Percentiles rank a stretch among this genome's conserved stretches.
These are phyloP conservation scores for Vanrija sp. DNA, from an alignment of 1,284 basidiomycete genomes.

Conservation along the genomic window DNA sequence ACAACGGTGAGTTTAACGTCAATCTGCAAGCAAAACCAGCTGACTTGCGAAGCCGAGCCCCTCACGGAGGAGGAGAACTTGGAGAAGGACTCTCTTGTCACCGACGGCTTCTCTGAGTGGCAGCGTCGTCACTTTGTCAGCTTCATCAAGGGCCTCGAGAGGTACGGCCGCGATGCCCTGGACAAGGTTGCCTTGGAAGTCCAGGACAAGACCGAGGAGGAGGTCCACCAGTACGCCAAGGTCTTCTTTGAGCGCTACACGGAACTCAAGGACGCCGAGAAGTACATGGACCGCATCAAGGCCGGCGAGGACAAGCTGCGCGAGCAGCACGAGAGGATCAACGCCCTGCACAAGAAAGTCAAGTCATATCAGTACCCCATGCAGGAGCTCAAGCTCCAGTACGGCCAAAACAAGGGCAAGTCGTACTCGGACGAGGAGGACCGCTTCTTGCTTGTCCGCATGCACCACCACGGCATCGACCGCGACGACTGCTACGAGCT, in stretches of 20 bases:
- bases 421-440: slow-evolving; percentile 97
- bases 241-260: slow-evolving; percentile 89
- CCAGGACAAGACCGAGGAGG: slow-evolving; percentile 75
- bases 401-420: slow-evolving; percentile 92
- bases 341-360: slow-evolving; percentile 83
- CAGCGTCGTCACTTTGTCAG: slow-evolving; percentile 89
- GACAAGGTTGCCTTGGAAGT: slow-evolving; percentile 72
- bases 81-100: slow-evolving; percentile 72
- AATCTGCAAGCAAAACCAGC: background rate
- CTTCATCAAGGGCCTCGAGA: slow-evolving; percentile 79
- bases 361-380: slow-evolving; percentile 76
- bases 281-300: slow-evolving; percentile 71
- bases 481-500: slow-evolving; percentile 89
- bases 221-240: slow-evolving; percentile 74
- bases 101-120: slow-evolving; percentile 83
- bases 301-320: slow-evolving; percentile 79
- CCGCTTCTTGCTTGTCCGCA: slow-evolving; percentile 83
- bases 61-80: slow-evolving; percentile 79
- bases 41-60: slow-evolving; percentile 62
- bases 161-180: slow-evolving; percentile 75
- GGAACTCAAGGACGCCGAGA: slow-evolving; percentile 77
- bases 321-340: slow-evolving; percentile 61
- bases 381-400: slow-evolving; percentile 91
- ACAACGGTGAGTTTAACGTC: slow-evolving; percentile 58
- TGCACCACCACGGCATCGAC: slow-evolving; percentile 88